Conservation (phyloP, 352 stramenopile species). For the Globisporangium emineosum region DNA sequence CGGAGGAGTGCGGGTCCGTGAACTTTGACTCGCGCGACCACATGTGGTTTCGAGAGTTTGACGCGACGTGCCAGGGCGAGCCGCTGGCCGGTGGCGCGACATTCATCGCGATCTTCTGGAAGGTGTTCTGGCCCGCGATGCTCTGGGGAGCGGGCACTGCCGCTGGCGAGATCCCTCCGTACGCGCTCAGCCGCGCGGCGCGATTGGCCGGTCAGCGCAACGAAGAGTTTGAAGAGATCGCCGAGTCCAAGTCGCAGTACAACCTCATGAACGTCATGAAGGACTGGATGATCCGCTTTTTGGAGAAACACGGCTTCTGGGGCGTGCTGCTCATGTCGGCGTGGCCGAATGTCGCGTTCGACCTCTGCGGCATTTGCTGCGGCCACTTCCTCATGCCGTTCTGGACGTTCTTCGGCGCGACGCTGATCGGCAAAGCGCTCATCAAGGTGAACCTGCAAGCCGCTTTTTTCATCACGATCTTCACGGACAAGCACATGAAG, state of each 20-base stretch:
- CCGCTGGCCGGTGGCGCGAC: constrained; percentile 52
- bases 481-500: constrained; percentile 82
- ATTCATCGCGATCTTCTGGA: constrained; percentile 86
- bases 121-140: constrained; percentile 88
- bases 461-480: constrained; percentile 91
- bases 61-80: constrained; percentile 56
- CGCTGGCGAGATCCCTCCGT: constrained; percentile 92
- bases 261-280: constrained; percentile 91
- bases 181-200: constrained; percentile 88
- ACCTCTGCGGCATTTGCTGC: constrained; percentile 94
- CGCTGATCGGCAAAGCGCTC: constrained; percentile 91
- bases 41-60: constrained; percentile 90
- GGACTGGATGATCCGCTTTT: constrained; percentile 91
- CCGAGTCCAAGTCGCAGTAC: constrained; percentile 77
- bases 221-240: constrained; percentile 89
- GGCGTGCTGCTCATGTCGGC: constrained; percentile 92
- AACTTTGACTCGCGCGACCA: constrained; percentile 86
- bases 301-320: constrained; percentile 91
- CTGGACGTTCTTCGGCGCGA: constrained; percentile 94
- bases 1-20: constrained; percentile 83
- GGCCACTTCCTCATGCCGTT: constrained; percentile 94
- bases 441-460: constrained; percentile 92
- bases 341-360: constrained; percentile 94
- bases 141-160: constrained; percentile 93
- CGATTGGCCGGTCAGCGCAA: constrained; percentile 81